Conservation (phyloP, 1,284 basidiomycete genomes). For the Puccinia horiana region DNA sequence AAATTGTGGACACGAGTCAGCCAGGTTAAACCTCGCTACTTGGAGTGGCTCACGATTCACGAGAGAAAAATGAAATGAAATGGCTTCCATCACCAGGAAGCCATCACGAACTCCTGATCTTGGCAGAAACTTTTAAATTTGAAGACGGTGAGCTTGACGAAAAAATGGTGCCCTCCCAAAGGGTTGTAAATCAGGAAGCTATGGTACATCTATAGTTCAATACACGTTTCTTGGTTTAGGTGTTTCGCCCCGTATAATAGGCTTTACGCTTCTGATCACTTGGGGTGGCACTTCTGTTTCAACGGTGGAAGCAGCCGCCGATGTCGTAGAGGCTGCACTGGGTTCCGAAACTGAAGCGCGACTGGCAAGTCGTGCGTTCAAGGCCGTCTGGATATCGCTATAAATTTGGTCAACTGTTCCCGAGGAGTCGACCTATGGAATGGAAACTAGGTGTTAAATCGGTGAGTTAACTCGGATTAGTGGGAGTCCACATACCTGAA, state of each 20-base stretch:
- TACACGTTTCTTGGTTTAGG: constrained; percentile 17
- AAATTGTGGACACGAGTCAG: too few relatives aligned
- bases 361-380: constrained; percentile 20
- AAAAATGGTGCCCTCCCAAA: not conserved
- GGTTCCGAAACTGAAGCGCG: not conserved
- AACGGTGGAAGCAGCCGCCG: not conserved
- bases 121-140: too few relatives aligned
- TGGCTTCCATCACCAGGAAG: too few relatives aligned
- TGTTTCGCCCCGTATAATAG: not conserved
- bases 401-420: constrained; percentile 38
- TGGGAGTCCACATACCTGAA: constrained; percentile 65
- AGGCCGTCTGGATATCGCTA: constrained; percentile 15
- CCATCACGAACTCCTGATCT: too few relatives aligned
- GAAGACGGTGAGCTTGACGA: too few relatives aligned
- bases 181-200: not conserved
- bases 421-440: constrained; percentile 17
- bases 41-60: too few relatives aligned
- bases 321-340: not conserved
- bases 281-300: not conserved
- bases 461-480: not conserved
- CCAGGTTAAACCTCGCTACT: too few relatives aligned
- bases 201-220: not conserved
- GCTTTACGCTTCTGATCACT: not conserved
- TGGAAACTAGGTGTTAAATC: not conserved
- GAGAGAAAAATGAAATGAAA: too few relatives aligned